Evolutionary conservation across 1,284 basidiomycete genomes (phyloP).

Genomic region (Pascua sp.): DNA sequence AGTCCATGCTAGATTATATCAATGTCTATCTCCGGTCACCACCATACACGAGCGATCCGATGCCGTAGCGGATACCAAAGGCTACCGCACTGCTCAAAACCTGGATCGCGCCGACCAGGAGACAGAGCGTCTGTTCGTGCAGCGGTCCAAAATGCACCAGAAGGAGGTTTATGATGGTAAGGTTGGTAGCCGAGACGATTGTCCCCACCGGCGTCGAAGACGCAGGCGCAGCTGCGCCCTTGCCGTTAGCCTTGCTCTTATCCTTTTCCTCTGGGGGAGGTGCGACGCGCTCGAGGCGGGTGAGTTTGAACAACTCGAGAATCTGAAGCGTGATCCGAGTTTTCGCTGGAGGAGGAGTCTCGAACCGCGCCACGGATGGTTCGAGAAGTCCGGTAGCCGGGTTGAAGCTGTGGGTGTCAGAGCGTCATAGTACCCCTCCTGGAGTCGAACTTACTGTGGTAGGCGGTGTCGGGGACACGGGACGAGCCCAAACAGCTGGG

Average conservation of each 20-base stretch:
- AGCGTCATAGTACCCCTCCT: neutral
- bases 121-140: slow-evolving; percentile 71
- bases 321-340: slow-evolving; percentile 59
- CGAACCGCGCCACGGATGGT: slow-evolving; percentile 67
- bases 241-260: neutral
- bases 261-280: slow-evolving; percentile 32
- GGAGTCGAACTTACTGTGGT: slow-evolving; percentile 61
- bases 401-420: slow-evolving; percentile 60
- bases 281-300: slow-evolving; percentile 61
- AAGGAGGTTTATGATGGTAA: slow-evolving; percentile 82
- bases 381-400: slow-evolving; percentile 65
- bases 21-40: slow-evolving; percentile 66
- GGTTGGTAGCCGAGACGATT: slow-evolving; percentile 70
- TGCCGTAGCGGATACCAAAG: slow-evolving; percentile 79
- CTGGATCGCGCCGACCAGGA: slow-evolving; percentile 69
- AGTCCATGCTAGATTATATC: slow-evolving; percentile 3
- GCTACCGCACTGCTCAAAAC: slow-evolving; percentile 70
- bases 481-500: slow-evolving; percentile 90
- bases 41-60: slow-evolving; percentile 81
- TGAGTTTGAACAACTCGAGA: slow-evolving; percentile 62
- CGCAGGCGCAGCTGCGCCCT: too few species aligned
- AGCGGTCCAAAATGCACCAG: slow-evolving; percentile 74
- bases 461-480: slow-evolving; percentile 91
- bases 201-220: neutral
- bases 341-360: slow-evolving; percentile 54